Conservation (phyloP, 2,329 filamentous ascomycete genomes). For the Penicillium brasilianum region DNA sequence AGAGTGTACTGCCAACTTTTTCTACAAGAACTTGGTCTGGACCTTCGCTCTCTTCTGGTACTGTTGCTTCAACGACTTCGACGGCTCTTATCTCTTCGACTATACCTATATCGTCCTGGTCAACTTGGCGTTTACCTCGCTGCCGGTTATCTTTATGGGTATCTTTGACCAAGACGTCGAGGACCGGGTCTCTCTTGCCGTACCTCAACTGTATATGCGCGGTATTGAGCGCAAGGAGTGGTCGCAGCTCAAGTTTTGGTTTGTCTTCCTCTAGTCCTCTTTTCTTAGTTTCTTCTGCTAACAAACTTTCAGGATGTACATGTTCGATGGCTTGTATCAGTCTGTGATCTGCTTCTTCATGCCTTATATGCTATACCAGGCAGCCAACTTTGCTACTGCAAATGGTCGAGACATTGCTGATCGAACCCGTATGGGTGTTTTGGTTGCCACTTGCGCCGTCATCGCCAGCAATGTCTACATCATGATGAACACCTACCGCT, state of each 20-base stretch:
- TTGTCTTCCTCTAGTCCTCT: constrained; percentile 45
- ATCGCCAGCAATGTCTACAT: constrained; percentile 93
- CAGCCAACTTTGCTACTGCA: constrained; percentile 70
- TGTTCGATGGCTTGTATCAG: constrained; percentile 93
- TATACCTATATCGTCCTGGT: constrained; percentile 97
- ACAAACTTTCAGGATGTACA: constrained; percentile 72
- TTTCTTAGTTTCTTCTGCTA: constrained; percentile 33
- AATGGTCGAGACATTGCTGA: constrained; percentile 79
- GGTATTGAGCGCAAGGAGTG: constrained; percentile 96
- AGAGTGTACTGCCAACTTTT: constrained; percentile 97
- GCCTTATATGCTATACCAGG: constrained; percentile 77
- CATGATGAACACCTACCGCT: constrained; percentile 93
- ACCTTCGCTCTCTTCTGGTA: constrained; percentile 97
- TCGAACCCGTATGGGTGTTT: constrained; percentile 81
- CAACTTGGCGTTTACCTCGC: constrained; percentile 94
- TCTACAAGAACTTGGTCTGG: constrained; percentile 99
- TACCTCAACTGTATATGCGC: constrained; percentile 91
- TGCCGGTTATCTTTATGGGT: constrained; percentile 94
- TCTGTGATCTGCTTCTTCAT: constrained; percentile 93
- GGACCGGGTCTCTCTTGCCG: constrained; percentile 88
- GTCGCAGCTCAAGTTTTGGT: constrained; percentile 97
- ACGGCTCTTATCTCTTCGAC: constrained; percentile 96
- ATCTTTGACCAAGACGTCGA: constrained; percentile 96
- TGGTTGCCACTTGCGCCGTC: constrained; percentile 82
- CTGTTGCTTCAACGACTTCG: constrained; percentile 92